These are phyloP conservation scores for Colletotrichum sp. DNA, from an alignment of 2,329 filamentous ascomycete genomes.

Conservation along the genomic window DNA sequence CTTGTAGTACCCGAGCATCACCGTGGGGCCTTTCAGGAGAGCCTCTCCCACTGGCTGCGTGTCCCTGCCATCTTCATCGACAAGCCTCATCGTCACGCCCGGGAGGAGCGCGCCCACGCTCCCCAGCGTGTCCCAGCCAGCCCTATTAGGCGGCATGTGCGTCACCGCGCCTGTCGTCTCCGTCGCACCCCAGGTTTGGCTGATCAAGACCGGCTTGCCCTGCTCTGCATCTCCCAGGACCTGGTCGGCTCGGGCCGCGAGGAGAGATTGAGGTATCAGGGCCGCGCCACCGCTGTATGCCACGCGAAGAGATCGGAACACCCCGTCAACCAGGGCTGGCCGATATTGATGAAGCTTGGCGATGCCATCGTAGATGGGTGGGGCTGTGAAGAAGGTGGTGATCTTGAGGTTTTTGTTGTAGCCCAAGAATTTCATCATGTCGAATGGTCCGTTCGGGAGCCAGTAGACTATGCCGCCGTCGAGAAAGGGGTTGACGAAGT, in stretches of 20 bases:
- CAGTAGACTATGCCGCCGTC: constrained; percentile 6
- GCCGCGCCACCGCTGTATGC: not conserved
- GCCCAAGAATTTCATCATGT: not conserved
- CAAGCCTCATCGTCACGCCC: not conserved
- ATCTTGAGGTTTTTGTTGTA: not conserved
- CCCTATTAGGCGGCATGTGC: not conserved
- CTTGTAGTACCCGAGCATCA: not conserved
- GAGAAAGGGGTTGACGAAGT: constrained; percentile 1
- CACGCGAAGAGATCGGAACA: not conserved
- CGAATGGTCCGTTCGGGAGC: not conserved
- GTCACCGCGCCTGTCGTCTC: constrained; percentile 3
- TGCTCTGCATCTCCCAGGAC: not conserved
- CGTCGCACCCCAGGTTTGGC: constrained; percentile 4
- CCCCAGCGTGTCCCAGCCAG: not conserved
- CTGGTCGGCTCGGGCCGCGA: not conserved
- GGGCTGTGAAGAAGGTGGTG: not conserved
- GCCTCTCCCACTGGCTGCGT: not conserved
- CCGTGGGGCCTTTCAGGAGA: not conserved
- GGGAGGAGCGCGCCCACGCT: not conserved
- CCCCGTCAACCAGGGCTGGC: not conserved
- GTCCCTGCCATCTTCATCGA: not conserved
- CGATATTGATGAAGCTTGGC: not conserved
- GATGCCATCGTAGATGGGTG: constrained; percentile 5
- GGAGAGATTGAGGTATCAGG: not conserved
- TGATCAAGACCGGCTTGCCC: not conserved